Base-by-base conservation (phyloP, 345 rosid genomes). In the Odontarrhena argentea region DNA sequence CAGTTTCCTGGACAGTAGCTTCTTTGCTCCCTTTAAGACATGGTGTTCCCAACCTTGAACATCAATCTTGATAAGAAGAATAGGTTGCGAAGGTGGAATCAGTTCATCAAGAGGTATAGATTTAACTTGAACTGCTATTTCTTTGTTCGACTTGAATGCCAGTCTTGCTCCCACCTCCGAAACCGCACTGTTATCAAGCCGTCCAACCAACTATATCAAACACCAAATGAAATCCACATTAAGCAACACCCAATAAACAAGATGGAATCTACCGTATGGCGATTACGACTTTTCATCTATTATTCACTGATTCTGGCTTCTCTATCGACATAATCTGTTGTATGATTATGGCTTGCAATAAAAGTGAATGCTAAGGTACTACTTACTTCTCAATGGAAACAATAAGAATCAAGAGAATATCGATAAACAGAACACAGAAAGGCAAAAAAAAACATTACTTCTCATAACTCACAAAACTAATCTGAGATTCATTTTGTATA, bases 21-120 rank as follows among this genome's bases (percentile, higher is more conserved):
- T 88, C 52, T 78, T 38, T 12, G 97, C 96, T 7, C 99, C 99
- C 65, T 83, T 94, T 60, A 94, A 46, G 8, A 94, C 99, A 54
- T 91, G 97, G 76, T 84, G 80, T 71, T 94, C 97, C 97, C 99
- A 94, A 57, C 97, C 99, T 75, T 91, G 99, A 69, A 94, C 97
- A 52, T 94, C 99, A 46, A 91, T 84, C 79, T 94, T 91, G 56
- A 94, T 68, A 42, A 94, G 77, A 69, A 87, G 77, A 60, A 94
- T 86, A 2, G 79, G 67, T 60, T 82, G 83, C 2, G 86, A 77
- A 40, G 85, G 85, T 0, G 86, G 75, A 65, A 91, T 80, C 22
- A 94, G 70, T 52, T 91, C 82, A 25, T 91, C 99, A 9, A 94
- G 92, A 12, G 91, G 93, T 53, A 94, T 79, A 22, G 96, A 69